Conservation (phyloP, 495 filamentous ascomycete genomes). For the Tetracladium marchalianum region DNA sequence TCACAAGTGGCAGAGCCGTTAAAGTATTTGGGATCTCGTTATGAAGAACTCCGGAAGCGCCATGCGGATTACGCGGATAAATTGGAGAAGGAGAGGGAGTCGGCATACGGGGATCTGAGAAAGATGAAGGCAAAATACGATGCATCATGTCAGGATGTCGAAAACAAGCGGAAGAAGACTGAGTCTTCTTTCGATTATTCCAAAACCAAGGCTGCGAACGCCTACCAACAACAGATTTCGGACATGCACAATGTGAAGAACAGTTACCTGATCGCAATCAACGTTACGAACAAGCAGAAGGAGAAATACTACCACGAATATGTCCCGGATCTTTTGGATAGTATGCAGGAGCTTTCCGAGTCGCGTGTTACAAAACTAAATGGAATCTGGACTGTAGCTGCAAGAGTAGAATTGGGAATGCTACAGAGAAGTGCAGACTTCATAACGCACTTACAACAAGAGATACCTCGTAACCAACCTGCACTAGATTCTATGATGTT, state of each 20-base stretch:
- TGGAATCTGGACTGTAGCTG: constrained; percentile 69
- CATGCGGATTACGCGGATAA: constrained; percentile 83
- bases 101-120: constrained; percentile 71
- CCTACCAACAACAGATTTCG: constrained; percentile 78
- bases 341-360: constrained; percentile 83
- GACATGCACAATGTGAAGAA: constrained; percentile 99
- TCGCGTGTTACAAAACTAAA: constrained; percentile 77
- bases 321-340: constrained; percentile 86
- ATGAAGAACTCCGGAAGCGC: constrained; percentile 88
- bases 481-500: constrained; percentile 95
- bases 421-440: constrained; percentile 62
- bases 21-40: constrained; percentile 57
- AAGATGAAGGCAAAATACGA: constrained; percentile 94
- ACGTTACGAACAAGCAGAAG: constrained; percentile 93
- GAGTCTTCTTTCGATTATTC: constrained; percentile 80
- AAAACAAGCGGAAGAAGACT: constrained; percentile 86
- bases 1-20: constrained; percentile 75
- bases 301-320: constrained; percentile 96
- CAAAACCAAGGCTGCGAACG: constrained; percentile 75
- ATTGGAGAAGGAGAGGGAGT: constrained; percentile 80
- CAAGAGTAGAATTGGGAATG: constrained; percentile 64
- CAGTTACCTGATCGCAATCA: constrained; percentile 88
- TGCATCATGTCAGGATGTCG: constrained; percentile 84
- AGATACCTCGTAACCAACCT: constrained; percentile 84
- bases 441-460: constrained; percentile 57